A percentile compares a stretch with the other conserved stretches of the same genome.
phyloP scores from a whole-genome alignment of 2,329 filamentous ascomycete species.

The Penicillium sp. region DNA sequence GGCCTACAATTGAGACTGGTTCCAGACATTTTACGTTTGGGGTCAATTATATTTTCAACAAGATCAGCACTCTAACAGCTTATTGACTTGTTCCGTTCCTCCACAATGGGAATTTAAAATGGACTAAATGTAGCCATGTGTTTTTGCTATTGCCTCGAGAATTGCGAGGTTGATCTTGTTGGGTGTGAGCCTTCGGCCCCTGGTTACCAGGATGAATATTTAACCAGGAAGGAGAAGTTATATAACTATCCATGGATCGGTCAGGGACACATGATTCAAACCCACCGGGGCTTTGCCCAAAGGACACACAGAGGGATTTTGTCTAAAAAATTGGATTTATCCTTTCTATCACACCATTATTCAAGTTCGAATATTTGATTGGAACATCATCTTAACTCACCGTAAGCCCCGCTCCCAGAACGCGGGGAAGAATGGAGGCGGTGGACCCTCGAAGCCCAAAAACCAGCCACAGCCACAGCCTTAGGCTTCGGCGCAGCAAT shows the following conservation, averaged over 20 bases:
- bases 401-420: neutral
- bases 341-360: neutral
- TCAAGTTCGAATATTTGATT: neutral
- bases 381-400: neutral
- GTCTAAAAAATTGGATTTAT: neutral
- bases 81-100: neutral
- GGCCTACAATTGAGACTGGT: neutral
- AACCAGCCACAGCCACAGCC: neutral
- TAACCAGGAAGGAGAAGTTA: no score
- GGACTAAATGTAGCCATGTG: neutral
- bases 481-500: neutral
- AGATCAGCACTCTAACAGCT: neutral
- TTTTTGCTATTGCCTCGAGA: neutral
- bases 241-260: neutral
- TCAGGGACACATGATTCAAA: neutral
- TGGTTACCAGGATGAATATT: neutral
- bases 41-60: neutral
- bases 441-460: neutral
- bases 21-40: neutral
- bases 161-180: neutral
- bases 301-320: neutral
- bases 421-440: constrained; percentile 1
- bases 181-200: neutral
- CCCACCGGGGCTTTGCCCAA: neutral
- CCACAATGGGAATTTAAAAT: neutral